These are phyloP conservation scores for Phytopythium boreale DNA, from an alignment of 352 stramenopile species.

Conservation along the genomic window DNA sequence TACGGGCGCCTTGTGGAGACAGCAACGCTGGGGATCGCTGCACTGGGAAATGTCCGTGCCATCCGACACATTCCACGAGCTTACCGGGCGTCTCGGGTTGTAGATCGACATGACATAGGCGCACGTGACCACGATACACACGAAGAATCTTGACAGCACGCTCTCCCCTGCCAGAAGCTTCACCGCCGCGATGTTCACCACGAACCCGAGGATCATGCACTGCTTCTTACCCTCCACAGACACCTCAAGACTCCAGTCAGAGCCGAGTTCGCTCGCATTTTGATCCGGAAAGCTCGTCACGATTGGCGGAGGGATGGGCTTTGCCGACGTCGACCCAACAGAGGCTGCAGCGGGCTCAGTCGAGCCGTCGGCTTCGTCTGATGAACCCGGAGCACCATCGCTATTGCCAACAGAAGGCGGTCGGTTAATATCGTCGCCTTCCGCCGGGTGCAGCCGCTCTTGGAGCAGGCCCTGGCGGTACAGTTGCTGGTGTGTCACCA, in stretches of 20 bases:
- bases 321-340: neutral
- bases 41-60: constrained; percentile 18
- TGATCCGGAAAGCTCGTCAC: constrained; percentile 30
- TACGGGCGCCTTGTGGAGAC: constrained; percentile 34
- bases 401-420: neutral
- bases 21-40: constrained; percentile 42
- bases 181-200: constrained; percentile 74
- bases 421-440: neutral
- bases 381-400: neutral
- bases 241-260: constrained; percentile 52
- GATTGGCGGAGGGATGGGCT: constrained; percentile 31
- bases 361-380: constrained; percentile 3
- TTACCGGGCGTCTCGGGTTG: constrained; percentile 24
- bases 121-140: constrained; percentile 48
- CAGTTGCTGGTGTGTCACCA: constrained; percentile 70
- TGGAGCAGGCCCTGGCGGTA: constrained; percentile 70
- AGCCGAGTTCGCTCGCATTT: constrained; percentile 20
- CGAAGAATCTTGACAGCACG: constrained; percentile 56
- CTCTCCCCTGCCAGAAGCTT: constrained; percentile 63
- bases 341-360: neutral
- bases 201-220: constrained; percentile 71
- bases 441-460: constrained; percentile 35
- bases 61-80: constrained; percentile 7
- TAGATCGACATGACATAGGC: constrained; percentile 56
- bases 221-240: constrained; percentile 62